Percentiles rank a stretch among this genome's conserved stretches.
phyloP scores from a whole-genome alignment of 2,329 filamentous ascomycete species.

The Diaporthe helianthi region DNA sequence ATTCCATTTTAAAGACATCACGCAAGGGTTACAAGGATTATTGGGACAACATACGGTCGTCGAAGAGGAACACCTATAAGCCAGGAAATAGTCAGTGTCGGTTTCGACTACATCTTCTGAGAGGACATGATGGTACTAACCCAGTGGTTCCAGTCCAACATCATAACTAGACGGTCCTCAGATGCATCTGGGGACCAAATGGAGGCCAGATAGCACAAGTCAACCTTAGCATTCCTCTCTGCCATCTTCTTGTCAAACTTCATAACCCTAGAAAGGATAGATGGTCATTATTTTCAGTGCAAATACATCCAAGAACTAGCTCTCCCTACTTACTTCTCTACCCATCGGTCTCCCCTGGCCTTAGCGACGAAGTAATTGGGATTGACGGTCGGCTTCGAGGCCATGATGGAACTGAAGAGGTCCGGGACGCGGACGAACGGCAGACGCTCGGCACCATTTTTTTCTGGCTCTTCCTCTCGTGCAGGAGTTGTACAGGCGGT shows the following conservation, averaged over 20 bases:
- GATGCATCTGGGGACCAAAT: neutral
- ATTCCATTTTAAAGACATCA: neutral
- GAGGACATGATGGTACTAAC: neutral
- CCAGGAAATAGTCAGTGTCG: neutral
- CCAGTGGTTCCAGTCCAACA: slow-evolving; percentile 5
- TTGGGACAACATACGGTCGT: neutral
- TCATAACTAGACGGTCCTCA: neutral
- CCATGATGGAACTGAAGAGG: neutral
- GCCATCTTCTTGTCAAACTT: neutral
- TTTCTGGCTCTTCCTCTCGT: neutral
- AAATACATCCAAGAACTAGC: no score
- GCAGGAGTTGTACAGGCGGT: neutral
- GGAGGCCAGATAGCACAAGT: neutral
- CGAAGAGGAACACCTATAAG: neutral
- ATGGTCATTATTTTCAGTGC: no score
- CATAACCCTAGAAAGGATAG: neutral
- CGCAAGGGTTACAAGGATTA: neutral
- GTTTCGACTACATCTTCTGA: neutral
- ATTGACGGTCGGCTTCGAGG: neutral
- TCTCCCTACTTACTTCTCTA: neutral
- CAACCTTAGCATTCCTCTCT: neutral
- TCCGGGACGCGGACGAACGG: neutral
- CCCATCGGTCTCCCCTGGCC: neutral
- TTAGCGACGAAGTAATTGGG: neutral
- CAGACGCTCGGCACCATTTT: neutral